Base-by-base conservation (phyloP, 208 protist species). In the Crithidia mellificae region DNA sequence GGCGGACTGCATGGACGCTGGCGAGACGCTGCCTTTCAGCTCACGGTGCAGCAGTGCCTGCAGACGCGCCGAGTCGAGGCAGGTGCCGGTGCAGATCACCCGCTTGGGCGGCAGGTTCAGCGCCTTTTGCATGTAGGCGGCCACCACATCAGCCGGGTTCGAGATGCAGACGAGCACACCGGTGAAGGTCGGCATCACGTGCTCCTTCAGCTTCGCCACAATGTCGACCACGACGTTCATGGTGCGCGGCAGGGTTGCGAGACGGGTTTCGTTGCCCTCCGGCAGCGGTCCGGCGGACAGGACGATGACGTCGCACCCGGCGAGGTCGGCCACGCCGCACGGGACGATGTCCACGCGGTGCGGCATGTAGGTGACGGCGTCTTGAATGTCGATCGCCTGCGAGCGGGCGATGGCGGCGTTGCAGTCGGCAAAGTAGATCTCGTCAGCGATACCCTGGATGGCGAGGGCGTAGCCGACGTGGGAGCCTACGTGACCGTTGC, bases 51-150 rank as follows among this genome's bases (percentile, higher is more conserved):
- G 65, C 2, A 81, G 53, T 0, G 70, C 69, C 66, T 81, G 77
- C 65, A 83, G 64, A 8, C 81, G 67, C 6, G 77, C 77, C 1
- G 76, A 78, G 78, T 83, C 77, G 47, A 83, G 69, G 27, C 64
- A 72, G 50, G 77, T 81, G 56, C 77, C 81, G 14, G 77, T 81
- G 70, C 68, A 78, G 36, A 87, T 80, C 12, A 87, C 78, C 12
- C 70, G 77, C 44, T 76, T 61, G 30, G 74, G 65, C 24, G 74
- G 74, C 32, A 87, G 54, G 38, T 56, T 17, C 24, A 83, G 70
- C 12, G 74, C 80, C 30, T 57, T 54, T 65, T 83, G 68, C 55
- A 83, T 52, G 77, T 77, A 82, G 12, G 73, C 68, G 1, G 71
- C 76, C 25, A 83, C 54, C 19, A 83, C 73, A 34, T 83, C 73